phyloP scores from a whole-genome alignment of 768 basidiomycete genomes.

The Phylloporus scabripes region DNA sequence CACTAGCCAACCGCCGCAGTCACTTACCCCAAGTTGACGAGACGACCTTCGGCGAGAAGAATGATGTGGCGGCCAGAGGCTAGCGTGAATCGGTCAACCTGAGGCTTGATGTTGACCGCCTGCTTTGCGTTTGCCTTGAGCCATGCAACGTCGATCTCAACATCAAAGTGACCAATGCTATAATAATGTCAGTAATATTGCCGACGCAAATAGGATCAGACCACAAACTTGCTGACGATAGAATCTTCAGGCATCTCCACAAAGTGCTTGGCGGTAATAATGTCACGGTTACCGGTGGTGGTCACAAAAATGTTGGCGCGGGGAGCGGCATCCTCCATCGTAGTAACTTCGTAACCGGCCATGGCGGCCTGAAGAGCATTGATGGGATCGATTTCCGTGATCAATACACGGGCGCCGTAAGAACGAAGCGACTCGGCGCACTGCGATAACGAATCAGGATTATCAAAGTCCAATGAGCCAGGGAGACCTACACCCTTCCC shows the following conservation, averaged over 20 bases:
- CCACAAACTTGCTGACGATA: constrained; percentile 92
- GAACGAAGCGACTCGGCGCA: constrained; percentile 95
- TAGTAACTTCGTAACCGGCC: constrained; percentile 98
- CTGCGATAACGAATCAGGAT: constrained; percentile 35
- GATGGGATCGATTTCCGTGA: constrained; percentile 99
- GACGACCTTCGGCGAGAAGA: constrained; percentile 96
- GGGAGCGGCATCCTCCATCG: constrained; percentile 95
- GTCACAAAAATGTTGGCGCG: constrained; percentile 93
- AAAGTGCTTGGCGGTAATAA: constrained; percentile 92
- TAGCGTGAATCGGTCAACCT: constrained; percentile 98
- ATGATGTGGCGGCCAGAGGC: constrained; percentile 88
- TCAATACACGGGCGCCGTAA: constrained; percentile 94
- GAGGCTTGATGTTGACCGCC: constrained; percentile 91
- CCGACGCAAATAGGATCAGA: neutral
- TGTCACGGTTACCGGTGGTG: constrained; percentile 98
- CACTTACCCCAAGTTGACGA: constrained; percentile 92
- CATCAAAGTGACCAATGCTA: constrained; percentile 82
- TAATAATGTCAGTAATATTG: constrained; percentile 7
- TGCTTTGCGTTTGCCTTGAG: constrained; percentile 87
- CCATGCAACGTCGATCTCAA: constrained; percentile 97
- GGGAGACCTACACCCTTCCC: constrained; percentile 86
- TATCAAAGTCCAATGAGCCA: neutral
- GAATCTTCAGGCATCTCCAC: constrained; percentile 94
- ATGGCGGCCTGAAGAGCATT: constrained; percentile 99
- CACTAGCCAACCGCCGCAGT: neutral